Base-by-base conservation (phyloP, 805 yeast species). In the Maudiozyma pseudohumilis region DNA sequence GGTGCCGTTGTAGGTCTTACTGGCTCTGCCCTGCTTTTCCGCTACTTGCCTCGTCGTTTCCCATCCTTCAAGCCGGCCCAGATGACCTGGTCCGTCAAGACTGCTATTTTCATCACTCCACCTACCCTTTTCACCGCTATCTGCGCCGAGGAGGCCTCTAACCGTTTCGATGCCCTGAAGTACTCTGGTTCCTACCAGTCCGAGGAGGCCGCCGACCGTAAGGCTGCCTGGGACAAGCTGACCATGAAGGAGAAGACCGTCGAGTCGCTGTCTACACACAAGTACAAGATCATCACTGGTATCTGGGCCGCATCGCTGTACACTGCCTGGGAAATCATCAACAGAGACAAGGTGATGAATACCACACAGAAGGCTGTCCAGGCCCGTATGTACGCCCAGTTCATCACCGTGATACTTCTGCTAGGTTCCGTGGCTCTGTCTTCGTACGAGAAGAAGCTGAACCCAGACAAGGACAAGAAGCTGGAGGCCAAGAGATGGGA, bases 301-400 rank as follows among this genome's bases (percentile, higher is more conserved):
- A 70, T 80, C 7, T 83, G 94, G 94, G 87, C 84, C 5, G 81
- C 75, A 17, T 78, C 89, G 3, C 61, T 83, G 65, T 82, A 70
- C 47, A 94, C 87, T 1, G 80, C 94, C 4, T 85, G 89, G 85
- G 72, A 62, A 33, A 51, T 65, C 32, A 85, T 82, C 36, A 77
- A 82, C 63, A 73, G 70, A 48, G 95, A 85, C 57, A 78, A 76
- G 45, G 65, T 77, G 55, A 72, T 85, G 80, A 73, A 84, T 38
- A 71, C 68, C 45, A 63, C 92, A 5, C 94, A 85, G 63, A 85
- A 82, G 59, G 74, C 82, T 34, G 92, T 81, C 24, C 88, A 80
- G 56, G 94, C 94, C 23, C 77, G 94, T 72, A 84, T 84, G 82
- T 84, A 84, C 55, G 94, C 94, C 9, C 94, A 85, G 60, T 83